A percentile compares a stretch with the other conserved stretches of the same genome.
These are phyloP conservation scores for Bathelium albidoporum DNA, from an alignment of 495 filamentous ascomycete genomes.

Conservation along the genomic window DNA sequence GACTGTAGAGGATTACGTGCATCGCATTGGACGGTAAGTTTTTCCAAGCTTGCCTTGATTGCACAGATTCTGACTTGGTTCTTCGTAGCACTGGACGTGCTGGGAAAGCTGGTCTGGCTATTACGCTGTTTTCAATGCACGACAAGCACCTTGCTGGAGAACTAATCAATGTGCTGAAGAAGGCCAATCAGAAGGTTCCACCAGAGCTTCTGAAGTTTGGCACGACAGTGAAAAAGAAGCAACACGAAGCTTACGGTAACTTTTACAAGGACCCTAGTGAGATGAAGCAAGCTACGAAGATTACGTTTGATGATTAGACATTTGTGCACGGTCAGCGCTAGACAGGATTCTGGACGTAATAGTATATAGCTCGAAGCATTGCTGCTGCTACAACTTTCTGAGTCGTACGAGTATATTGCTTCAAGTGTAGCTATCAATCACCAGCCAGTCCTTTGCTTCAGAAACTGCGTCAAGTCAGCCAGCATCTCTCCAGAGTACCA, in stretches of 20 bases:
- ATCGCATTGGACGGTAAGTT: conserved; percentile 60
- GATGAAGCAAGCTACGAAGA: conserved; percentile 79
- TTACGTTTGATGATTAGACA: conserved; percentile 60
- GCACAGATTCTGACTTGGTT: background rate
- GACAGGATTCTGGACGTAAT: too few species aligned
- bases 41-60: background rate
- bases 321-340: conserved; percentile 33
- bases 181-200: conserved; percentile 78
- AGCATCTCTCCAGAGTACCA: conserved; percentile 41
- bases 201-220: conserved; percentile 86
- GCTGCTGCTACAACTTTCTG: too few species aligned
- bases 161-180: conserved; percentile 86
- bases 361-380: background rate
- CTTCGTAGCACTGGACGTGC: conserved; percentile 76
- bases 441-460: conserved; percentile 17
- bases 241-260: conserved; percentile 80
- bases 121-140: conserved; percentile 88
- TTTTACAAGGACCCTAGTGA: conserved; percentile 77
- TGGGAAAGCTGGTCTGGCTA: conserved; percentile 77
- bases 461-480: conserved; percentile 41
- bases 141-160: conserved; percentile 82
- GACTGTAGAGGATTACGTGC: conserved; percentile 88
- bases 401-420: too few species aligned
- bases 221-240: conserved; percentile 98
- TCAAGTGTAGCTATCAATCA: too few species aligned